A percentile compares a stretch with the other conserved stretches of the same genome.
Evolutionary conservation across 257 asterid genomes (phyloP).

Genomic region (Penstemon barbatus): DNA sequence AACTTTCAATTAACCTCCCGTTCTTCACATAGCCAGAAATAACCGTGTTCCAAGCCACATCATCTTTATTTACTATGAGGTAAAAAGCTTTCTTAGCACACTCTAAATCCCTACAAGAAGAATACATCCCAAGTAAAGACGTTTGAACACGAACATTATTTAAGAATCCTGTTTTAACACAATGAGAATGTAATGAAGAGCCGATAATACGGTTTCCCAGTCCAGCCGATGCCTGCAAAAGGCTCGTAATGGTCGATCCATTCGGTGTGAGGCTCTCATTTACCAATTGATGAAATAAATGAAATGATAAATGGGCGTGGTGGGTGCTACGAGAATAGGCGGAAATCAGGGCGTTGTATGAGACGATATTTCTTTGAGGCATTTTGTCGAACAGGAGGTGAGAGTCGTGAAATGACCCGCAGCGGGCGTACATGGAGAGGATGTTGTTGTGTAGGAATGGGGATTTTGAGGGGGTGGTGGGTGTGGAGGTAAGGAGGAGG

Average conservation of each 20-base stretch:
- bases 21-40: constrained; percentile 60
- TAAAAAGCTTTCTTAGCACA: constrained; percentile 52
- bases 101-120: constrained; percentile 46
- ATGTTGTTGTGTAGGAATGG: constrained; percentile 64
- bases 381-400: constrained; percentile 74
- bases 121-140: constrained; percentile 70
- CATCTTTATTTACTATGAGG: constrained; percentile 55
- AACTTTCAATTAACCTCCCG: constrained; percentile 46
- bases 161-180: constrained; percentile 55
- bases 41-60: constrained; percentile 64
- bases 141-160: constrained; percentile 55
- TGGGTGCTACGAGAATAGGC: constrained; percentile 53
- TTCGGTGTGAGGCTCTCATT: constrained; percentile 48
- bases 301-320: constrained; percentile 41
- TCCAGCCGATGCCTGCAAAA: constrained; percentile 60
- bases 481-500: constrained; percentile 49
- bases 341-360: constrained; percentile 71
- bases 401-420: constrained; percentile 53
- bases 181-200: constrained; percentile 48
- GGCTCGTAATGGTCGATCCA: constrained; percentile 65
- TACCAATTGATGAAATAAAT: constrained; percentile 41
- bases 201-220: constrained; percentile 46
- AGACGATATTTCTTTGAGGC: constrained; percentile 67
- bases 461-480: constrained; percentile 26
- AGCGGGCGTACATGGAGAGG: constrained; percentile 72